Conservation (phyloP, 1,139 yeast species). For the Taphrina communis region DNA sequence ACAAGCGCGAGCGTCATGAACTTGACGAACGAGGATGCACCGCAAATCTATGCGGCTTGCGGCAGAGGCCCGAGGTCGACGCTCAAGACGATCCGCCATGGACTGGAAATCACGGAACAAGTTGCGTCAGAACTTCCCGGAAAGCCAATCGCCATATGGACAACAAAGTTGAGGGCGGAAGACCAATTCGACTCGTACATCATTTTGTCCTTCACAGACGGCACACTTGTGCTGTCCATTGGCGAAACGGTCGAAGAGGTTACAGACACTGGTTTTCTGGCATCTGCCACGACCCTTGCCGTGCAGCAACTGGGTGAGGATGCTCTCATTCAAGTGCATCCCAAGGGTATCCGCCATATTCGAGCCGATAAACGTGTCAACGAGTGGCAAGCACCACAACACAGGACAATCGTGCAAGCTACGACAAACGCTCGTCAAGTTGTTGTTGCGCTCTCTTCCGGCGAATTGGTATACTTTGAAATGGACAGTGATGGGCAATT, state of each 20-base stretch:
- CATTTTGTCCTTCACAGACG: conserved; percentile 68
- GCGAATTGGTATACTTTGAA: conserved; percentile 83
- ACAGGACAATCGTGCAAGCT: conserved; percentile 66
- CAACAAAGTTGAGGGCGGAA: conserved; percentile 58
- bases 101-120: conserved; percentile 64
- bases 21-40: conserved; percentile 50
- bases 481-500: conserved; percentile 68
- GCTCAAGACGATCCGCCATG: conserved; percentile 63
- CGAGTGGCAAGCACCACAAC: conserved; percentile 88
- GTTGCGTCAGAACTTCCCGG: conserved; percentile 78
- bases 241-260: conserved; percentile 84
- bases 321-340: conserved; percentile 74
- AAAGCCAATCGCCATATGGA: conserved; percentile 65
- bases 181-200: conserved; percentile 68
- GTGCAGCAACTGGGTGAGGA: conserved; percentile 71
- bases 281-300: conserved; percentile 66
- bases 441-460: conserved; percentile 70
- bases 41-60: conserved; percentile 54
- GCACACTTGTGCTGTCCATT: conserved; percentile 75
- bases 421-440: conserved; percentile 72
- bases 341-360: conserved; percentile 74
- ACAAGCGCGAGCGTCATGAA: conserved; percentile 58
- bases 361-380: conserved; percentile 53
- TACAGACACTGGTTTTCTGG: conserved; percentile 65
- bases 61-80: conserved; percentile 57